A percentile compares a stretch with the other conserved stretches of the same genome.
phyloP scores from a whole-genome alignment of 1,284 basidiomycete species.

The Pyrrhoderma lamaoense region DNA sequence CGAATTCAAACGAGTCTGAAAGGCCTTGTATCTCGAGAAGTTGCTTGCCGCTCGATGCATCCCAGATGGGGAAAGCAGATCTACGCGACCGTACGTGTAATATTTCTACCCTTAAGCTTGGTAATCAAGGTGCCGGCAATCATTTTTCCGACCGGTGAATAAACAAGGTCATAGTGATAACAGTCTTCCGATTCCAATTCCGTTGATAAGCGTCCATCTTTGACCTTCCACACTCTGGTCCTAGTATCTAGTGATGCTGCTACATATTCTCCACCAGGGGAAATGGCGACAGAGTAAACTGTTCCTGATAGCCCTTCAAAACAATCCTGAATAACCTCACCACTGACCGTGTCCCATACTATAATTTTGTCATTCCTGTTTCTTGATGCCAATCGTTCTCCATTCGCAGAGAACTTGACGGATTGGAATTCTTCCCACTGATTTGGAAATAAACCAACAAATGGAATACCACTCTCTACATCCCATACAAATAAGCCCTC shows the following conservation, averaged over 20 bases:
- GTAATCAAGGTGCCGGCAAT: constrained; percentile 57
- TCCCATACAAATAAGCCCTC: not conserved
- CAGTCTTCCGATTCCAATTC: no score
- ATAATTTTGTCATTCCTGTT: not conserved
- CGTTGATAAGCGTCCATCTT: no score
- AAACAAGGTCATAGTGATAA: not conserved
- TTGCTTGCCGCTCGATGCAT: no score
- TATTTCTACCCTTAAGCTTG: no score
- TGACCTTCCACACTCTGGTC: no score
- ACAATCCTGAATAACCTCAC: not conserved
- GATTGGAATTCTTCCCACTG: no score
- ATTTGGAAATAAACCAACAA: no score
- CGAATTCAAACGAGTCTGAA: no score
- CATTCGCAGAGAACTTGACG: constrained; percentile 5
- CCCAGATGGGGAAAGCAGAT: no score
- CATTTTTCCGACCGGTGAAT: not conserved
- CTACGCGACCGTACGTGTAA: no score
- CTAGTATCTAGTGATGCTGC: constrained; percentile 12
- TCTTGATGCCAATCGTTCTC: not conserved
- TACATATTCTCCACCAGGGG: not conserved
- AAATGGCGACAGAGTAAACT: not conserved
- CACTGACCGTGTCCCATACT: not conserved
- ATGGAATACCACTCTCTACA: no score
- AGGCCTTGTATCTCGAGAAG: no score
- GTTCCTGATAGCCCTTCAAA: constrained; percentile 2